Conservation (phyloP, 2,329 filamentous ascomycete genomes). For the Cladosporium sp. region DNA sequence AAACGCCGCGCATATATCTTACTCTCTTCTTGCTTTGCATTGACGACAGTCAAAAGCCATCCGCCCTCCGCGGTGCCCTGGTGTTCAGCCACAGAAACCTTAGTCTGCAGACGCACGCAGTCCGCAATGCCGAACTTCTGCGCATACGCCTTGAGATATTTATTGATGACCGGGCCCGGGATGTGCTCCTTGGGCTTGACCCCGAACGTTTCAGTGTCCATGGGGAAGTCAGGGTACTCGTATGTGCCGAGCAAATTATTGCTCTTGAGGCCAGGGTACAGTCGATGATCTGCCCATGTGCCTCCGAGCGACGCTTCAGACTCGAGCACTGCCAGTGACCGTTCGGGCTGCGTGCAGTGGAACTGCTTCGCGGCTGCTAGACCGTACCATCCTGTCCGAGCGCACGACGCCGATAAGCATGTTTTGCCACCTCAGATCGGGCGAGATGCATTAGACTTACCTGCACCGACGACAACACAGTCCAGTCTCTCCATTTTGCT, state of each 20-base stretch:
- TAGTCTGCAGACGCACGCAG: conserved; percentile 49
- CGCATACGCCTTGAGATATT: conserved; percentile 55
- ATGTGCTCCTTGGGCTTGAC: conserved; percentile 55
- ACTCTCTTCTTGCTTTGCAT: background rate
- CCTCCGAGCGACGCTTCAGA: conserved; percentile 51
- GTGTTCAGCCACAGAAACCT: conserved; percentile 38
- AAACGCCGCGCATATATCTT: conserved; percentile 42
- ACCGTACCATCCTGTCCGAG: conserved; percentile 12
- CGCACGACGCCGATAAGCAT: background rate
- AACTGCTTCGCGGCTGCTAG: conserved; percentile 11
- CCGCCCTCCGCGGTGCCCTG: conserved; percentile 37
- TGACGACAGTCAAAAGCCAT: conserved; percentile 13
- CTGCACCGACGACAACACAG: conserved; percentile 9
- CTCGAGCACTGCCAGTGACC: conserved; percentile 36
- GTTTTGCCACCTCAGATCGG: background rate
- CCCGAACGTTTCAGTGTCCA: conserved; percentile 45
- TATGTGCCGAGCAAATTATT: conserved; percentile 73
- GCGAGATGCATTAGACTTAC: background rate
- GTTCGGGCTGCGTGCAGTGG: conserved; percentile 8
- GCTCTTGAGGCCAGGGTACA: conserved; percentile 66
- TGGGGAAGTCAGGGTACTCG: conserved; percentile 72
- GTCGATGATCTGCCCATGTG: conserved; percentile 62
- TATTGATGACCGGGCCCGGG: conserved; percentile 51
- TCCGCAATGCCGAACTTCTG: conserved; percentile 49
- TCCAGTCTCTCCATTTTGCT: conserved; percentile 7